Conservation (phyloP, 331 rosid genomes). For the Pyracantha coccinea region DNA sequence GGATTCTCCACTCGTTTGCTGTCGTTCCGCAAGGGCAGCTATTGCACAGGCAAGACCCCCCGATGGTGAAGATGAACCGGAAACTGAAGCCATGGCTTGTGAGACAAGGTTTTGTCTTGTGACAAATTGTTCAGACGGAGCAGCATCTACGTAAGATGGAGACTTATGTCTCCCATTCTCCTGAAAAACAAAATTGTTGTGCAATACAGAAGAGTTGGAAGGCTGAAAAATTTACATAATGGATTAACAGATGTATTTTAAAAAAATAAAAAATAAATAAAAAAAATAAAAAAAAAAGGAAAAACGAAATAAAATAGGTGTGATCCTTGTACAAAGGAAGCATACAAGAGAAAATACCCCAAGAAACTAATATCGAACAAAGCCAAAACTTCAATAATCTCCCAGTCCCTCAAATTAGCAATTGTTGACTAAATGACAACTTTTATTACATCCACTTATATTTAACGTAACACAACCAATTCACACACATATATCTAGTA, state of each 20-base stretch:
- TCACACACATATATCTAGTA: background rate
- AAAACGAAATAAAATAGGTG: background rate
- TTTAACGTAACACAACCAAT: background rate
- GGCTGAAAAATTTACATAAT: background rate
- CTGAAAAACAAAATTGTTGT: slow-evolving; percentile 29
- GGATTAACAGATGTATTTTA: background rate
- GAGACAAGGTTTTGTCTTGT: slow-evolving; percentile 34
- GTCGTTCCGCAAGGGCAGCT: slow-evolving; percentile 99
- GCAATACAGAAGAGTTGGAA: slow-evolving; percentile 11
- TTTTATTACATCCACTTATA: background rate
- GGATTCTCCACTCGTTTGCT: slow-evolving; percentile 64
- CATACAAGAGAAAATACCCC: background rate
- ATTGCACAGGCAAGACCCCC: slow-evolving; percentile 95
- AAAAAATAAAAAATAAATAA: background rate
- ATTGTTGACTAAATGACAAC: background rate
- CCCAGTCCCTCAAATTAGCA: background rate
- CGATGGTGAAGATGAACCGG: slow-evolving; percentile 88
- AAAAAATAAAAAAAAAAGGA: background rate
- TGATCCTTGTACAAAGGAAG: background rate
- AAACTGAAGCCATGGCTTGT: slow-evolving; percentile 30
- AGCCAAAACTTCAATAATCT: background rate
- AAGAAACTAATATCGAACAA: background rate
- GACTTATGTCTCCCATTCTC: slow-evolving; percentile 67
- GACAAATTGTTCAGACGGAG: slow-evolving; percentile 41
- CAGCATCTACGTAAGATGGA: slow-evolving; percentile 30